Evolutionary conservation across 371 early-diverging fungal species (phyloP), one percentile per base, ranked within the genome.

Genomic region (Lichtheimia corymbifera): DNA sequence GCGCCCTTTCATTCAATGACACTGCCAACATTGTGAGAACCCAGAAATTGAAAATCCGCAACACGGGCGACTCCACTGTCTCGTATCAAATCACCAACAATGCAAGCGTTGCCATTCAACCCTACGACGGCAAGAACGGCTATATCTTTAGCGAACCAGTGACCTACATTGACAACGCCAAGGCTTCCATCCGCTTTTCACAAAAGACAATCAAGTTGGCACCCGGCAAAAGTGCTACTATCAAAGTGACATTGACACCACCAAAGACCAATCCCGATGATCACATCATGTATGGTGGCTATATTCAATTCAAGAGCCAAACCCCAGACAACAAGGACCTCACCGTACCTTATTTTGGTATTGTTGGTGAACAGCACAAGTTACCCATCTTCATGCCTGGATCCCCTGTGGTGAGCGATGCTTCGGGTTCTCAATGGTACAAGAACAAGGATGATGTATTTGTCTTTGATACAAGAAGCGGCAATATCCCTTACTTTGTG

Each of bases 1-100:
- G 83, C 4, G 69, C 63, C 49, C 65, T 88, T 51, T 79, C 86
- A 49, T 76, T 93, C 58, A 88, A 91, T 62, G 86, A 87, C 66
- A 82, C 87, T 25, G 60, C 60, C n/a, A 63, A 67, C 49, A 63
- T 73, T 27, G 66, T 73, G 43, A 63, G 70, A 60, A 67, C 61
- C 4, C 76, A 79, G 61, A 72, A 67, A 13, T 40, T 90, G 41
- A 81, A 55, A 6, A 61, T 91, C 62, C 79, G 64, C 44, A 89
- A 91, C 77, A 63, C 61, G 14, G 85, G 84, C 62, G 69, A 72
- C 61, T 57, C 67, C 22, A 58, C 66, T 7, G 77, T 70, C 61
- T 77, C 82, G 51, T 90, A 86, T 68, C 22, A 68, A 42, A 53
- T 80, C 64, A 61, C 61, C 22, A 70, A 76, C 66, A 68, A 74